phyloP scores from a whole-genome alignment of 2,329 filamentous ascomycete genomes.

The Geoglossum cookeanum region DNA sequence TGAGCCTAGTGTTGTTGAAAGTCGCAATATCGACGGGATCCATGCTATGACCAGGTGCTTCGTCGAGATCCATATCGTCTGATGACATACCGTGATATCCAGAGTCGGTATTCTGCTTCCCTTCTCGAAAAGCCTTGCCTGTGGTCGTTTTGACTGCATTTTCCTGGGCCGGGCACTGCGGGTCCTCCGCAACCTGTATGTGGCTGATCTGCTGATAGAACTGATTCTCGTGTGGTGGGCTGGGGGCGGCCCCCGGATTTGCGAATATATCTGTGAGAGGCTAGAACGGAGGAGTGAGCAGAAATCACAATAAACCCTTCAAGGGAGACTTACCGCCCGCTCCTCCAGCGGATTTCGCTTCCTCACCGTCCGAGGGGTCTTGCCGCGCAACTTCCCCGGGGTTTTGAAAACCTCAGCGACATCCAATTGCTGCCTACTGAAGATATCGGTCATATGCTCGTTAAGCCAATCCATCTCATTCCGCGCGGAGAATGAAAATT shows the following conservation, averaged over 20 bases:
- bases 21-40: background rate
- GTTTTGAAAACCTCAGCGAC: conserved; percentile 94
- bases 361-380: conserved; percentile 54
- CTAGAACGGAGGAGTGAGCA: conserved; percentile 12
- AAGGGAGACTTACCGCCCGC: conserved; percentile 23
- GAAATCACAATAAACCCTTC: background rate
- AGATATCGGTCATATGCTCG: conserved; percentile 93
- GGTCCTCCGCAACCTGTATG: conserved; percentile 40
- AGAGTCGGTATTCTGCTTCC: conserved; percentile 34
- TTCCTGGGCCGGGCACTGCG: conserved; percentile 18
- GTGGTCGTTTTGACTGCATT: conserved; percentile 19
- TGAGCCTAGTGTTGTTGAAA: background rate
- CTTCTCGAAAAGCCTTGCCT: conserved; percentile 15
- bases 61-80: conserved; percentile 28
- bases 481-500: conserved; percentile 77
- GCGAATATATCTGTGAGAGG: conserved; percentile 30
- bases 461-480: conserved; percentile 98
- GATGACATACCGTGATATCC: conserved; percentile 51
- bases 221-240: conserved; percentile 32
- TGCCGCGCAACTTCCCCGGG: conserved; percentile 63
- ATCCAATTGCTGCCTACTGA: conserved; percentile 73
- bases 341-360: conserved; percentile 30
- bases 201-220: conserved; percentile 35
- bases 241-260: conserved; percentile 25
- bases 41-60: conserved; percentile 7